These are phyloP conservation scores for Laguncularia racemosa DNA, from an alignment of 345 rosid genomes.

Conservation along the genomic window DNA sequence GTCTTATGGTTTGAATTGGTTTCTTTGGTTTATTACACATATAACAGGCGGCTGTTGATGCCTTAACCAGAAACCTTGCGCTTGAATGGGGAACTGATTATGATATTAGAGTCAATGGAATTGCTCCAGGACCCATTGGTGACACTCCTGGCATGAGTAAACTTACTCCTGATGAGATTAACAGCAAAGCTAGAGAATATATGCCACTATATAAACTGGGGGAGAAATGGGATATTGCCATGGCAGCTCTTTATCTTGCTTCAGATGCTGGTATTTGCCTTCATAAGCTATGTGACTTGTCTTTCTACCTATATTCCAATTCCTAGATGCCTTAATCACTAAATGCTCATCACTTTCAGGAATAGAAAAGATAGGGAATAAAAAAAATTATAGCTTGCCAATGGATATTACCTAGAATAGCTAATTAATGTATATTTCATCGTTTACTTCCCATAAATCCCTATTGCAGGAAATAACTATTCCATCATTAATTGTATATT, in stretches of 20 bases:
- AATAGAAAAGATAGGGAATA: too few relatives aligned
- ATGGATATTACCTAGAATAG: too few relatives aligned
- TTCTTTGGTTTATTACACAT: background rate
- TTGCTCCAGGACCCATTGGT: slow-evolving; percentile 78
- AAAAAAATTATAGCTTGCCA: too few relatives aligned
- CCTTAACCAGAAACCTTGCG: slow-evolving; percentile 60
- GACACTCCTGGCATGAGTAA: slow-evolving; percentile 80
- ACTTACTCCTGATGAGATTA: slow-evolving; percentile 61
- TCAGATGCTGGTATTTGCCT: slow-evolving; percentile 46
- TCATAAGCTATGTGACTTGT: too few relatives aligned
- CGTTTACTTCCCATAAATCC: too few relatives aligned
- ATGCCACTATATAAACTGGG: slow-evolving; percentile 60
- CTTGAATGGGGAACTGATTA: slow-evolving; percentile 82
- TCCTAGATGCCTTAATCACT: too few relatives aligned
- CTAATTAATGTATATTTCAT: too few relatives aligned
- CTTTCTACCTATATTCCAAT: too few relatives aligned
- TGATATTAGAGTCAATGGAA: slow-evolving; percentile 54
- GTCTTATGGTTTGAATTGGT: too few relatives aligned
- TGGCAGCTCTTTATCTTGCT: slow-evolving; percentile 70
- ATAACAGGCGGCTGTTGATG: slow-evolving; percentile 74
- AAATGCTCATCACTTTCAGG: too few relatives aligned
- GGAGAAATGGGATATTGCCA: slow-evolving; percentile 81
- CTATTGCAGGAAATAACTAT: too few relatives aligned
- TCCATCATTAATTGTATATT: too few relatives aligned
- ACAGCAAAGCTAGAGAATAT: slow-evolving; percentile 24